Evolutionary conservation across 306 rosid species (phyloP).

Genomic region (Alnus glutinosa): DNA sequence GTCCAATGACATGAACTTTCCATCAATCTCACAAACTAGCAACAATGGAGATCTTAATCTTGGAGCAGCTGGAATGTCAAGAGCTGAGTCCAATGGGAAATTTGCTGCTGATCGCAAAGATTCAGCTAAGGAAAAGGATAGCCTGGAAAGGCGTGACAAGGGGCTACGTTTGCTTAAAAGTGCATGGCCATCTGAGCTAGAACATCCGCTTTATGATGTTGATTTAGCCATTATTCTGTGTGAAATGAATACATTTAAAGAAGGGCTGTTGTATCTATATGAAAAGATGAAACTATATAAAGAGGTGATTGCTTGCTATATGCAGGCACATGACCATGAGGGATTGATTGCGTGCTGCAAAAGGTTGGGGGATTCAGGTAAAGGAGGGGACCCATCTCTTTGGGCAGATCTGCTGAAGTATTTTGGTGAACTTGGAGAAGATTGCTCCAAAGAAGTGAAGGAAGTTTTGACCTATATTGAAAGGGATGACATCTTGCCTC

Average conservation of each 20-base stretch:
- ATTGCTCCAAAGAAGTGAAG: slow-evolving; percentile 96
- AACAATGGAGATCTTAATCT: slow-evolving; percentile 43
- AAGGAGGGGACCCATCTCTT: slow-evolving; percentile 90
- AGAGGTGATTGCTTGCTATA: slow-evolving; percentile 95
- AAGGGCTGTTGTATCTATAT: slow-evolving; percentile 82
- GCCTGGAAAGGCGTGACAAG: slow-evolving; percentile 62
- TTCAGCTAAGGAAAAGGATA: slow-evolving; percentile 44
- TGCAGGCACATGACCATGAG: slow-evolving; percentile 91
- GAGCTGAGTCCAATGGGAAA: slow-evolving; percentile 56
- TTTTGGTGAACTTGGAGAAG: slow-evolving; percentile 99
- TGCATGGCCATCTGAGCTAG: slow-evolving; percentile 84
- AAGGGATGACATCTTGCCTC: slow-evolving; percentile 94
- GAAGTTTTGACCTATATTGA: slow-evolving; percentile 90
- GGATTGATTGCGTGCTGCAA: slow-evolving; percentile 95
- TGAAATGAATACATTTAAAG: slow-evolving; percentile 88
- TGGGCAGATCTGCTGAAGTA: slow-evolving; percentile 98
- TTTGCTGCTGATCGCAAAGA: slow-evolving; percentile 40
- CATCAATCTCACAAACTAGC: slow-evolving; percentile 60
- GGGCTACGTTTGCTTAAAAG: slow-evolving; percentile 68
- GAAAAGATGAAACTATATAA: slow-evolving; percentile 96
- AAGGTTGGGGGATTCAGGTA: slow-evolving; percentile 85
- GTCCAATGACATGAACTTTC: slow-evolving; percentile 82
- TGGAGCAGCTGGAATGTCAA: slow-evolving; percentile 31
- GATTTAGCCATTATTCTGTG: slow-evolving; percentile 89
- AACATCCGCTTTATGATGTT: slow-evolving; percentile 91